These are phyloP conservation scores for Schwanniomyces etchellsii DNA, from an alignment of 1,139 yeast genomes.

Conservation along the genomic window DNA sequence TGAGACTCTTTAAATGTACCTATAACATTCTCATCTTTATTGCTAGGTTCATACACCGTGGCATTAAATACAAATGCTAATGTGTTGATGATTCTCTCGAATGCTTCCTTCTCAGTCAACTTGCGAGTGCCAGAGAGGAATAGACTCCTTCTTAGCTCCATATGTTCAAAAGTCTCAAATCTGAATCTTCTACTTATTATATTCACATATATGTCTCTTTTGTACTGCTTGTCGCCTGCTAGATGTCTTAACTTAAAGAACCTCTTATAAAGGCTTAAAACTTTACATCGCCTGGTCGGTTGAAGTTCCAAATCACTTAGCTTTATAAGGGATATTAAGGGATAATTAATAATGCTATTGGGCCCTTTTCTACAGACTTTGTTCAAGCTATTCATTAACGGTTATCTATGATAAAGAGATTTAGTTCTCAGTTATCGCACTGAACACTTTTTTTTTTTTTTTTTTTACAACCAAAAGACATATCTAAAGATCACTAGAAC, in stretches of 20 bases:
- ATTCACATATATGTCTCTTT: slow-evolving; percentile 12
- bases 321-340: slow-evolving; percentile 7
- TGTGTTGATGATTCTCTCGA: slow-evolving; percentile 26
- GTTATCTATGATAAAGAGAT: too few relatives aligned
- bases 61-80: slow-evolving; percentile 35
- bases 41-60: slow-evolving; percentile 15
- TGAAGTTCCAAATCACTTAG: slow-evolving; percentile 7
- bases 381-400: slow-evolving; percentile 4
- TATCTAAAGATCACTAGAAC: not conserved
- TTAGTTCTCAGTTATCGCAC: too few relatives aligned
- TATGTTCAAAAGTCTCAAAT: slow-evolving; percentile 15
- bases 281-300: slow-evolving; percentile 10
- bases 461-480: slow-evolving; percentile 4
- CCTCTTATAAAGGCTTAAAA: slow-evolving; percentile 22
- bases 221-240: slow-evolving; percentile 13
- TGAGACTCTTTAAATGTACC: slow-evolving; percentile 18
- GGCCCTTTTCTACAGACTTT: slow-evolving; percentile 3
- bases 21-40: slow-evolving; percentile 10
- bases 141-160: slow-evolving; percentile 8
- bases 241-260: slow-evolving; percentile 27
- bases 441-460: not conserved
- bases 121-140: slow-evolving; percentile 9
- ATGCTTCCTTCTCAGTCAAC: slow-evolving; percentile 12
- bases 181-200: slow-evolving; percentile 22
- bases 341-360: slow-evolving; percentile 4